A percentile compares a stretch with the other conserved stretches of the same genome.
Evolutionary conservation across 192 early-diverging fungal genomes (phyloP).

Genomic region (Linnemannia hyalina): DNA sequence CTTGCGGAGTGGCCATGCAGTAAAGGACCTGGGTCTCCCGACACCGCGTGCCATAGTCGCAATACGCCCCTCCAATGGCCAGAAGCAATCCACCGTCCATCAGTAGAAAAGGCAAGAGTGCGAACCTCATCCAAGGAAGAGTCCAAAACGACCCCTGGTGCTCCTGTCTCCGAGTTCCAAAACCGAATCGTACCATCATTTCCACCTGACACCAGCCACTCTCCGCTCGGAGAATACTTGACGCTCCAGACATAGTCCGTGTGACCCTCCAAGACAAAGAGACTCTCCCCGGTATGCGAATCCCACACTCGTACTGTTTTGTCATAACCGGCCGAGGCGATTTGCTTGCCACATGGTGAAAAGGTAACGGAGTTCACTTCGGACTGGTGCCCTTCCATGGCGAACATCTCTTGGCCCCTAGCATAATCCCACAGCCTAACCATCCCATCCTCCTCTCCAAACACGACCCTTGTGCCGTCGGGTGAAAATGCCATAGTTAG

Average conservation of each 20-base stretch:
- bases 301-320: background rate
- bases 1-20: background rate
- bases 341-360: background rate
- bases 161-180: background rate
- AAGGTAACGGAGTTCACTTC: background rate
- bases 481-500: too few relatives aligned
- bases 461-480: background rate
- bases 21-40: background rate
- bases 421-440: background rate
- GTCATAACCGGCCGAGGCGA: background rate
- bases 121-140: background rate
- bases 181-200: background rate
- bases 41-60: background rate
- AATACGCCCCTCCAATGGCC: background rate
- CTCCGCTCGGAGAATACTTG: background rate
- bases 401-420: background rate
- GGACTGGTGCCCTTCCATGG: background rate
- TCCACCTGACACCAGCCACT: background rate
- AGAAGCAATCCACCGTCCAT: background rate
- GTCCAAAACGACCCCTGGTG: background rate
- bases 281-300: background rate
- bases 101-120: background rate
- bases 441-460: background rate
- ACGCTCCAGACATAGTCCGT: background rate
- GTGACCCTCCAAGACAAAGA: background rate